Conservation (phyloP, 768 basidiomycete genomes). For the Pisolithus albus region DNA sequence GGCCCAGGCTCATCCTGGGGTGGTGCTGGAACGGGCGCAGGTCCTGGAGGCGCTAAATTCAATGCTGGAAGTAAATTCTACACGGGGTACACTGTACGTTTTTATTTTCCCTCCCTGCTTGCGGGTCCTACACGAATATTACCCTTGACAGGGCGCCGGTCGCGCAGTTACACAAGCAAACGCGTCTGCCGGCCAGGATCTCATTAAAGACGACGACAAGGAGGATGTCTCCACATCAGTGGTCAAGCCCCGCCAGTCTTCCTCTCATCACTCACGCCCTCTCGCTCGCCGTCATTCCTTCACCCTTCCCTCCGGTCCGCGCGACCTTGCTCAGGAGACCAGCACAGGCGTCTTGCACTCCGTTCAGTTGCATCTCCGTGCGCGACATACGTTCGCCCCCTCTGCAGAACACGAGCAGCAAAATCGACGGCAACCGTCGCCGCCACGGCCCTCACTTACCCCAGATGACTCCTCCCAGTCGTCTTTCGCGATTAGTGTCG, state of each 20-base stretch:
- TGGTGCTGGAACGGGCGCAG: conserved; percentile 43
- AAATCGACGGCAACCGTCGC: conserved; percentile 12
- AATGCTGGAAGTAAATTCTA: conserved; percentile 68
- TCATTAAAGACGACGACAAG: conserved; percentile 47
- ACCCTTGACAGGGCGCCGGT: conserved; percentile 48
- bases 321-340: conserved; percentile 30
- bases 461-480: conserved; percentile 9
- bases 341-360: conserved; percentile 50
- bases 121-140: conserved; percentile 3
- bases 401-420: conserved; percentile 11
- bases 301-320: conserved; percentile 38
- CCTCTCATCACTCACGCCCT: conserved; percentile 33
- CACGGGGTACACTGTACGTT: conserved; percentile 51
- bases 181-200: conserved; percentile 50
- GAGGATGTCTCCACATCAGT: conserved; percentile 41
- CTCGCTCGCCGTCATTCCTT: conserved; percentile 57
- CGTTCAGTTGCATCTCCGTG: conserved; percentile 57
- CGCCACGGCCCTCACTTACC: conserved; percentile 21
- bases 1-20: conserved; percentile 47
- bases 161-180: conserved; percentile 71
- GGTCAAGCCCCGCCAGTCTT: conserved; percentile 20
- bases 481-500: conserved; percentile 12
- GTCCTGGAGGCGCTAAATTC: conserved; percentile 68
- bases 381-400: conserved; percentile 50
- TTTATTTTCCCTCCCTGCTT: conserved; percentile 18